Evolutionary conservation across 768 basidiomycete genomes (phyloP), one percentile per base, ranked within the genome.

Genomic region (Hydnum rufescens): DNA sequence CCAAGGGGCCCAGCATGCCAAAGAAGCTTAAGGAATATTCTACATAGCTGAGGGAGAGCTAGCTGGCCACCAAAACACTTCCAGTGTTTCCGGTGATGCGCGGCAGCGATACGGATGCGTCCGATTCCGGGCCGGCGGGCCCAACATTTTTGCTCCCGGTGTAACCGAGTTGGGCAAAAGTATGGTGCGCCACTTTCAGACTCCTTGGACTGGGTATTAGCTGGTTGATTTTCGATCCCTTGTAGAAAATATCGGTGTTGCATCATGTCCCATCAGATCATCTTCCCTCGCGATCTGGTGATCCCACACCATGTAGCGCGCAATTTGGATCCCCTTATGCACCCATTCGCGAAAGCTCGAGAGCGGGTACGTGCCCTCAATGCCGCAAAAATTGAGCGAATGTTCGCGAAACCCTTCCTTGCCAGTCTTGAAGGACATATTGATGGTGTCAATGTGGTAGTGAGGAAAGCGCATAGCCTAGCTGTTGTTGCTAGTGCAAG

Each of bases 391-490:
- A 85, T 99, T 74, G 93, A 96, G 50, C 72, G 86, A 54, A 87
- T 99, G 68, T 96, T 97, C 62, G 80, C 95, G n/a, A 96, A 95
- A 60, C 95, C 95, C 0, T 97, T 97, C 60, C 71, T 99, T 16
- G 86, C 76, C 32, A 74, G 77, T 51, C 64, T 99, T 48, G 92
- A 95, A 55, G 95, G 95, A 1, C 95, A 97, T 64, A 71, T 83
- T 34, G 92, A 96, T 63, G 88, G 89, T 18, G 80, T 96, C n/a
- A 92, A 95, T 66, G 76, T 78, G 19, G 67, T 96, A 54, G 74
- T 74, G 16, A 78, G 75, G 58, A 80, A 77, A 56, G 77, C 79
- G 19, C 76, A 78, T 18, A 76, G 82, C 1, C 68, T 95, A 23
- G 78, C 77, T 18, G 72, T 78, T 26, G 72, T 96, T 19, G 92